Conservation (phyloP, 768 basidiomycete genomes). For the Lactarius vividus region DNA sequence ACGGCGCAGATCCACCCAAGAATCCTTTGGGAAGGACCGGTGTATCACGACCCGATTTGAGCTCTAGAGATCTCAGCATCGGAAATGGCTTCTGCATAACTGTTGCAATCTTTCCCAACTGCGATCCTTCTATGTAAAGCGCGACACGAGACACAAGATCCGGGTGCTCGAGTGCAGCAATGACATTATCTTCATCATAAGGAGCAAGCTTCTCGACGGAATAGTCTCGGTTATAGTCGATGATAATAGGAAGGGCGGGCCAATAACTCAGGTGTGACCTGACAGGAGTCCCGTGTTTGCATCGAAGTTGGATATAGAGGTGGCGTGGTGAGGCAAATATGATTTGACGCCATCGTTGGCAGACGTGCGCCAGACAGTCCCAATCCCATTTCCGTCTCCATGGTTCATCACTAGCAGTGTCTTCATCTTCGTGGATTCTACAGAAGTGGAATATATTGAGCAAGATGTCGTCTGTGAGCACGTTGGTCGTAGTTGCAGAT, state of each 20-base stretch:
- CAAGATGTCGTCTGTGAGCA: not conserved
- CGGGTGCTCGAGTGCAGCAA: not conserved
- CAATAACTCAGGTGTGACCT: not conserved
- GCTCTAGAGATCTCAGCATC: not conserved
- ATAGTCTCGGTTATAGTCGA: not conserved
- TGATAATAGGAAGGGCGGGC: not conserved
- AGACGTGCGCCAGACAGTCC: not conserved
- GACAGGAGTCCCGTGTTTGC: not conserved
- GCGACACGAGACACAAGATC: not conserved
- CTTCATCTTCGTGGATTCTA: not conserved
- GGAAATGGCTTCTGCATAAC: not conserved
- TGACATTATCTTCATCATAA: not conserved
- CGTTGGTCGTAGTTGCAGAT: not conserved
- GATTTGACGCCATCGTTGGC: not conserved
- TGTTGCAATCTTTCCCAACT: not conserved
- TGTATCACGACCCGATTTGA: rapidly evolving
- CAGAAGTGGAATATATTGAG: not conserved
- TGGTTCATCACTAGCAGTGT: not conserved
- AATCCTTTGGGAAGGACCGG: not conserved
- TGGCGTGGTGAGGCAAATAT: not conserved
- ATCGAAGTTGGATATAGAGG: not conserved
- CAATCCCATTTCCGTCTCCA: not conserved
- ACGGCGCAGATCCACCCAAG: not conserved
- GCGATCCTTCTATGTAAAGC: not conserved
- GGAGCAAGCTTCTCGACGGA: not conserved